Conservation (phyloP, 345 rosid genomes). For the Brassica juncea region DNA sequence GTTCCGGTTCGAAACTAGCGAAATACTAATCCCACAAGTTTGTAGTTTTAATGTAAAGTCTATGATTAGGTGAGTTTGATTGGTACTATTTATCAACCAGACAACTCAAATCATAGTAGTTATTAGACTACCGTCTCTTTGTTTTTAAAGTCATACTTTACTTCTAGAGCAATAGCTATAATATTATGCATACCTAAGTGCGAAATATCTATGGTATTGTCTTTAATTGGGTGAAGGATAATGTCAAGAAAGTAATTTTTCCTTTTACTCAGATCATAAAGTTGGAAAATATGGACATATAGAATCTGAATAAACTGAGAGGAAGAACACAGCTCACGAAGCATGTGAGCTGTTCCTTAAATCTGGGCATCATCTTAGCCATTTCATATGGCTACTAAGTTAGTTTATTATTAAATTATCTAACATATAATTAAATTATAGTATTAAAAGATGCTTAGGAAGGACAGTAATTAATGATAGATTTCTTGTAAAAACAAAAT, state of each 20-base stretch:
- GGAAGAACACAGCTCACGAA: slow-evolving; percentile 39
- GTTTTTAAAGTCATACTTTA: neutral
- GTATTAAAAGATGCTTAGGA: slow-evolving; percentile 19
- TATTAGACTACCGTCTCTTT: neutral
- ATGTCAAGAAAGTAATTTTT: neutral
- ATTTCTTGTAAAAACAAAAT: slow-evolving; percentile 37
- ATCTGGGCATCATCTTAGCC: slow-evolving; percentile 32
- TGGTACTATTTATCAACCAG: neutral
- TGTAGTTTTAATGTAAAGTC: neutral
- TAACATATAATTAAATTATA: neutral
- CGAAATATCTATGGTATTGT: neutral
- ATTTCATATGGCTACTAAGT: slow-evolving; percentile 26
- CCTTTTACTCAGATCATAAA: neutral
- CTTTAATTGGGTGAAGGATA: neutral
- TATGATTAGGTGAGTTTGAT: neutral
- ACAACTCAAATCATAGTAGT: neutral
- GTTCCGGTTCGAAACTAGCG: neutral
- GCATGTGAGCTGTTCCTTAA: slow-evolving; percentile 40
- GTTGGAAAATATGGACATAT: neutral
- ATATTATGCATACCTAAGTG: neutral
- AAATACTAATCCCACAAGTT: slow-evolving; percentile 7
- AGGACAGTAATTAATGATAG: slow-evolving; percentile 30
- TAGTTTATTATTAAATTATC: neutral
- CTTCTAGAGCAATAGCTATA: neutral
- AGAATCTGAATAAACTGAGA: slow-evolving; percentile 26